Evolutionary conservation across 2,329 filamentous ascomycete species (phyloP), one percentile per base, ranked within the genome.

Genomic region (Phaeophleospora eucalypticola): DNA sequence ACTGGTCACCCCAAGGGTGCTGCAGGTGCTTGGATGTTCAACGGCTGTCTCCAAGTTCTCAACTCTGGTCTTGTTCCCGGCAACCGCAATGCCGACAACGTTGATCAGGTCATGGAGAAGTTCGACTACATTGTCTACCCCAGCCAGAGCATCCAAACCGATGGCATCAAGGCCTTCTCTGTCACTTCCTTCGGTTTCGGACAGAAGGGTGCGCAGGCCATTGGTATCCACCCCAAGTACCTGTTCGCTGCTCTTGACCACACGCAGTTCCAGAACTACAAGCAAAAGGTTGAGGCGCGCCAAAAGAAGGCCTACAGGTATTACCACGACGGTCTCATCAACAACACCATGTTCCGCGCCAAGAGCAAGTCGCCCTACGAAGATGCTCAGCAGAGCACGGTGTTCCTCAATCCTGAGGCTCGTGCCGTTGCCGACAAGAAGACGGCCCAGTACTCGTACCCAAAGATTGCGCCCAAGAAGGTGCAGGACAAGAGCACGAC

Each of bases 21-120:
- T 63, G 93, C 93, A 51, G 93, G 93, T 77, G 93, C 91, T 40
- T 98, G 93, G 90, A 98, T 98, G 93, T 84, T 98, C 80, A 98
- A 98, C 77, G 93, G 93, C 57, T 93, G 88, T 69, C 76, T 98
- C 68, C 93, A 98, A 70, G 89, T 96, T 37, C 81, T 98, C 61
- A 95, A 97, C 77, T 85, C 80, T 42, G 93, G 93, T 65, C 77
- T 98, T 41, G 91, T 98, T 18, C 93, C 93, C 12, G 93, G 93
- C 50, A 98, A 98, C 76, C 86, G 90, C 64, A 98, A 98, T 62
- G 93, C 93, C 42, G 93, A 98, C 75, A 98, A 98, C 59, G 83
- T 98, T 45, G 93, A 98, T 67, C 82, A 90, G 66, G 79, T 90
- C 59, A 94, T 98, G 87, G 91, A 97, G 78, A 81, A 96, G 68